Evolutionary conservation across 2,329 filamentous ascomycete species (phyloP), one percentile per base, ranked within the genome.

Genomic region (Anisogramma anomala): DNA sequence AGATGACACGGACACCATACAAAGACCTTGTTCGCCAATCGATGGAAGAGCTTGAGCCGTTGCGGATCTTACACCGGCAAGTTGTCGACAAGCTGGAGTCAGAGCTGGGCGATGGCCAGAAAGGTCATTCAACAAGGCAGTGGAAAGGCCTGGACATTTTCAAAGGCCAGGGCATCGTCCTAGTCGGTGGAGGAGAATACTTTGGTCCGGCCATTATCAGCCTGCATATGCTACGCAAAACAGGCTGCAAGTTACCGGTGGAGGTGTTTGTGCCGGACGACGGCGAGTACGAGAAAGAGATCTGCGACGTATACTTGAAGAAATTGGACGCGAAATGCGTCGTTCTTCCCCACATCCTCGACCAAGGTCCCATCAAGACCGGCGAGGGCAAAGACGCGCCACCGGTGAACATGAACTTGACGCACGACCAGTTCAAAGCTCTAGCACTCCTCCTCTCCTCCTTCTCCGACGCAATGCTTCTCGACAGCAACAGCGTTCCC

Each of bases 401-500:
- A n/a, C 13, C n/a, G 2, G 27, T 30, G 27, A 41, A 43, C 23
- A 19, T 46, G 23, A 43, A 41, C 17, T 40, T 46, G 15, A 43
- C 44, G 15, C 44, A 46, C 30, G 74, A 65, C 51, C 72, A 77
- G 50, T 68, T 69, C 58, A 77, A 77, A 53, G 62, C 69, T 27
- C 68, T 76, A 48, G 62, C 72, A 3, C 65, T 77, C 14, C 58
- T 78, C 3, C 69, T 76, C 47, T 75, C 73, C 1, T 69, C 71
- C 3, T 78, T 76, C 48, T 68, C 75, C 51, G 64, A 75, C 39
- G 64, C 74, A 9, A 60, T 78, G 14, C 75, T 73, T 55, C 66
- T 78, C 51, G 74, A 78, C 50, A 68, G 69, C 41, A 72, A 77
- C 50, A 65, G 64, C 46, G 73, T 75, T 50, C 71, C 72, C 4